Base-by-base conservation (phyloP, 257 asterid genomes). In the Mitragyna speciosa region DNA sequence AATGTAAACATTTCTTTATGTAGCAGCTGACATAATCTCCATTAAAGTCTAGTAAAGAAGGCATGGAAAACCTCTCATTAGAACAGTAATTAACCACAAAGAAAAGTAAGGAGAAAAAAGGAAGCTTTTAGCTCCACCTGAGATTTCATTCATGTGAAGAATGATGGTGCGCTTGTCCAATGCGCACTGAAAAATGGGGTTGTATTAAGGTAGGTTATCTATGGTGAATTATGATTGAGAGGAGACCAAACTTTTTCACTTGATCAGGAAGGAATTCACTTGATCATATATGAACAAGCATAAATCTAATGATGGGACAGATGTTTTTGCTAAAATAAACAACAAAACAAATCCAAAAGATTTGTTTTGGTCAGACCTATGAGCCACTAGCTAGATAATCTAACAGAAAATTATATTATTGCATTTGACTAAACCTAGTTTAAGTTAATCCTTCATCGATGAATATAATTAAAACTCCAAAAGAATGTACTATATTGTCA, bases 1-100 rank as follows among this genome's bases (percentile, higher is more conserved):
- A 9, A 31, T 19, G 28, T 71, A 48, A 64, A 19, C 19, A 15
- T 47, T 33, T 68, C 77, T 72, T 24, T 51, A 48, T 64, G n/a
- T 56, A 82, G 77, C 73, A 80, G 82, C 64, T 82, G 82, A 82
- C 79, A 82, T 73, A 73, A 82, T 72, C 78, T 78, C 82, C 85
- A 82, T 82, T 78, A 78, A 70, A 78, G 82, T 43, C 47, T 48
- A 52, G 74, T 67, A 79, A 79, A 72, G 75, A 7, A 24, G 73
- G 73, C 54, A 79, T 15, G 20, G n/a, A 61, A 7, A 65, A 12
- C 47, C 45, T 41, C 67, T 79, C 36, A 45, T 33, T 48, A 33
- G 4, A 67, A 68, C 45, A 51, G 49, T 31, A 56, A 10, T 24
- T 6, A 16, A 66, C 59, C n/a, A 68, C 28, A 28, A 43, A 7